Evolutionary conservation across 208 protist species (phyloP).

Genomic region (Leptomonas seymouri): DNA sequence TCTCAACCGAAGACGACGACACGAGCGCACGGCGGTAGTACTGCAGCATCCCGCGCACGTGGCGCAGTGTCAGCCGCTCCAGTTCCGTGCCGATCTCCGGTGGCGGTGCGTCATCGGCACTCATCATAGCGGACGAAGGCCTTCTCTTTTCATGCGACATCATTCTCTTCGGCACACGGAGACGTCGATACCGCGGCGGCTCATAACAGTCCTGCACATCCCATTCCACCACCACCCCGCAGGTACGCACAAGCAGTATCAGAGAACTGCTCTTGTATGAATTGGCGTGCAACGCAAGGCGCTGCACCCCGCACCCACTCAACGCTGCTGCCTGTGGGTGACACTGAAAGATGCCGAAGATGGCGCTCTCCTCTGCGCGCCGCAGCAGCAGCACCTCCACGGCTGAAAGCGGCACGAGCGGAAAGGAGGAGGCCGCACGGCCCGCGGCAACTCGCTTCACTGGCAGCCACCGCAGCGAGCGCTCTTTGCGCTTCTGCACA

Average conservation of each 20-base stretch:
- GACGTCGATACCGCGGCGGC: slow-evolving; percentile 12
- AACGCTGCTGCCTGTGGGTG: slow-evolving; percentile 49
- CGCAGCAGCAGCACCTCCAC: slow-evolving; percentile 40
- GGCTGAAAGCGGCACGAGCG: neutral
- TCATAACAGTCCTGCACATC: slow-evolving; percentile 59
- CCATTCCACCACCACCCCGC: slow-evolving; percentile 48
- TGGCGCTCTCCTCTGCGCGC: slow-evolving; percentile 61
- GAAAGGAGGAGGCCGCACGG: neutral
- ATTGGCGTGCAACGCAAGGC: slow-evolving; percentile 39
- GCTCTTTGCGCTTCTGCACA: slow-evolving; percentile 22
- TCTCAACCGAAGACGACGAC: neutral
- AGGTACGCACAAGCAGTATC: slow-evolving; percentile 49
- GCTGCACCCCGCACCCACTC: slow-evolving; percentile 56
- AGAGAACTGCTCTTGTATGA: slow-evolving; percentile 13
- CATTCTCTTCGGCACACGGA: slow-evolving; percentile 11
- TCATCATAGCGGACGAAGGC: neutral
- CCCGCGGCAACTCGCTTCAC: slow-evolving; percentile 7
- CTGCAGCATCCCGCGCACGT: slow-evolving; percentile 58
- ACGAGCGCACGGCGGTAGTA: slow-evolving; percentile 50
- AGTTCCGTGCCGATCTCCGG: slow-evolving; percentile 28
- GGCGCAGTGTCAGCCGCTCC: slow-evolving; percentile 33
- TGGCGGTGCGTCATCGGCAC: slow-evolving; percentile 22
- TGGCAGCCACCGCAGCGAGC: slow-evolving; percentile 26
- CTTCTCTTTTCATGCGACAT: slow-evolving; percentile 4
- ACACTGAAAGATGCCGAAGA: slow-evolving; percentile 66